Evolutionary conservation across 192 early-diverging fungal species (phyloP), one percentile per base, ranked within the genome.

Genomic region (Backusella tarrabulga): DNA sequence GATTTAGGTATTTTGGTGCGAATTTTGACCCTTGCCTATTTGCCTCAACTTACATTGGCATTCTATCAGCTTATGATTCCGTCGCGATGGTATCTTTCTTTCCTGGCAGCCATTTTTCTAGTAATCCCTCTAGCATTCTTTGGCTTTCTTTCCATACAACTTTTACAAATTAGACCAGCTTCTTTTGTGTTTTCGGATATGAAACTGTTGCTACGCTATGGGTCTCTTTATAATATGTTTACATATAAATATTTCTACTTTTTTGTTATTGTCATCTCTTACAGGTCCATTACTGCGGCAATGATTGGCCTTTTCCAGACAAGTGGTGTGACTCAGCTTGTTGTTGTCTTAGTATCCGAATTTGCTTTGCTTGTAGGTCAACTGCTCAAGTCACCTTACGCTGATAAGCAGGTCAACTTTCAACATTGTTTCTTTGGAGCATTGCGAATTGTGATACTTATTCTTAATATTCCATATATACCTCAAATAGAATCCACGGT

Each of bases 61-160:
- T 85, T 88, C 72, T 88, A 86, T 42, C 87, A 88, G 56, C 67
- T 88, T 17, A 88, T 84, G 40, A 44, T 88, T n/a, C 72, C 81
- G 0, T 75, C 85, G 1, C 67, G 60, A 0, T 81, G 82, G 83
- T 78, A 77, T 26, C 46, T 77, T 11, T 40, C 83, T 14, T 29
- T 77, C 15, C 66, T 78, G 14, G 74, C 83, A 6, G 54, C 83
- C 3, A 54, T 84, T 4, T 52, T 88, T 4, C 35, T 88, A 14
- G 70, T 85, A 0, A 67, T 84, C 4, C 81, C 85, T 0, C 71
- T 84, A 7, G 54, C 79, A 6, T 70, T 75, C 2, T 78, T 71
- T 1, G 74, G 81, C 34, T 77, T 79, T 38, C 34, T 88, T 32
- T 83, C 82, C 5, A 80, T 85, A 60, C 72, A 75, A 40, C 77